Evolutionary conservation across 2,329 filamentous ascomycete genomes (phyloP).

Genomic region (Aspergillus chevalieri): DNA sequence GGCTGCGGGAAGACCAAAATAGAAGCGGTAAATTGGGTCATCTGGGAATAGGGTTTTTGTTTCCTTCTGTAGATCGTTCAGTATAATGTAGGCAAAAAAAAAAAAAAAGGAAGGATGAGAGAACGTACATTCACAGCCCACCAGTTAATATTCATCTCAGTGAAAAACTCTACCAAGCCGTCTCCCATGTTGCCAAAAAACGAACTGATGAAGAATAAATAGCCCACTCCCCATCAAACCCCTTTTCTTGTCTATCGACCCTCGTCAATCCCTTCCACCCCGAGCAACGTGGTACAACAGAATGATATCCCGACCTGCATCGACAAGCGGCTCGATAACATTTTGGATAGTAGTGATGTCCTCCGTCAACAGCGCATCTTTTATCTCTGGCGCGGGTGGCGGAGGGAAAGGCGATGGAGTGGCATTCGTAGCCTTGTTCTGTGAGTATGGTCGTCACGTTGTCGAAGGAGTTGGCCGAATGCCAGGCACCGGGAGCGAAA

Average conservation of each 20-base stretch:
- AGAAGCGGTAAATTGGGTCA: not conserved
- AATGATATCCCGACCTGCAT: not conserved
- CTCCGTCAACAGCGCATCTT: not conserved
- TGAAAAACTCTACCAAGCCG: not conserved
- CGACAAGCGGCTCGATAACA: not conserved
- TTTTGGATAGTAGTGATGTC: not conserved
- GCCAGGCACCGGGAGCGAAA: not conserved
- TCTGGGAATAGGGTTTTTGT: not conserved
- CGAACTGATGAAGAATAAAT: not conserved
- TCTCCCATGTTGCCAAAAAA: not conserved
- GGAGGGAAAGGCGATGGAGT: not conserved
- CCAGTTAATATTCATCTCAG: not conserved
- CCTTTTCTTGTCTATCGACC: not conserved
- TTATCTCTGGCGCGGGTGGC: not conserved
- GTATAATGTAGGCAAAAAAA: not conserved
- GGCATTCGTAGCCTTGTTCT: not conserved
- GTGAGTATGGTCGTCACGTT: not conserved
- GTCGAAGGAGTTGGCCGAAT: not conserved
- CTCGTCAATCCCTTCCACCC: not conserved
- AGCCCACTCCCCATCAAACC: not conserved
- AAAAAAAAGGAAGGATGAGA: not conserved
- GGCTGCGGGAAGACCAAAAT: not conserved
- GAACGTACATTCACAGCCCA: not conserved
- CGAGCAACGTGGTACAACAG: not conserved
- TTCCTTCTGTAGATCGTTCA: not conserved